These are phyloP conservation scores for Hymenochaete sp. DNA, from an alignment of 1,284 basidiomycete genomes.

Conservation along the genomic window DNA sequence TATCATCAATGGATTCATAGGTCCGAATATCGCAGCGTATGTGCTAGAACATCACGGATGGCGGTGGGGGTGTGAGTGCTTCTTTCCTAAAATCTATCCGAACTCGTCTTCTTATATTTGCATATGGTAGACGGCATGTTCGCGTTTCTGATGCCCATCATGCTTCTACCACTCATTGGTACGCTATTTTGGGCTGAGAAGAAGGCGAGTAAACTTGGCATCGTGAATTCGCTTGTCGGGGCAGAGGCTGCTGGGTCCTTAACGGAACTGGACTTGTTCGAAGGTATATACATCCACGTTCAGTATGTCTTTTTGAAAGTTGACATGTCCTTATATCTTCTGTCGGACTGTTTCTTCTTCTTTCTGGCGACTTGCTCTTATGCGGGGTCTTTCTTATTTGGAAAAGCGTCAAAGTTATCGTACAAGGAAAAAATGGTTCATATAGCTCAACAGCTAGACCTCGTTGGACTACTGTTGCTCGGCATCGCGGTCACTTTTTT, in stretches of 20 bases:
- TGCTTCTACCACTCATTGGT: constrained; percentile 50
- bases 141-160: constrained; percentile 47
- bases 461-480: constrained; percentile 60
- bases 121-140: constrained; percentile 57
- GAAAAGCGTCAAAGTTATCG: constrained; percentile 19
- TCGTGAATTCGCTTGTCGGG: constrained; percentile 25
- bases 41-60: constrained; percentile 51
- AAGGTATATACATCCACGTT: constrained; percentile 2
- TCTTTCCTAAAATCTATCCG: not conserved
- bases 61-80: constrained; percentile 62
- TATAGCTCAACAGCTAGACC: constrained; percentile 39
- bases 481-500: constrained; percentile 53
- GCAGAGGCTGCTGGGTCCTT: not conserved
- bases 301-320: too few species aligned
- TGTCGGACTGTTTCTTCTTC: too few species aligned
- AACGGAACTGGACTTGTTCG: not conserved
- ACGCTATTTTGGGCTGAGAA: constrained; percentile 66
- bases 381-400: too few species aligned
- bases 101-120: not conserved
- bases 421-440: constrained; percentile 21
- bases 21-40: constrained; percentile 56
- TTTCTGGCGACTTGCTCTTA: too few species aligned
- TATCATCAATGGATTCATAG: constrained; percentile 60
- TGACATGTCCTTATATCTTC: too few species aligned
- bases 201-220: constrained; percentile 46